Evolutionary conservation across 305 asterid genomes (phyloP), one percentile per base, ranked within the genome.

Genomic region (Solanum aculeatissimum): DNA sequence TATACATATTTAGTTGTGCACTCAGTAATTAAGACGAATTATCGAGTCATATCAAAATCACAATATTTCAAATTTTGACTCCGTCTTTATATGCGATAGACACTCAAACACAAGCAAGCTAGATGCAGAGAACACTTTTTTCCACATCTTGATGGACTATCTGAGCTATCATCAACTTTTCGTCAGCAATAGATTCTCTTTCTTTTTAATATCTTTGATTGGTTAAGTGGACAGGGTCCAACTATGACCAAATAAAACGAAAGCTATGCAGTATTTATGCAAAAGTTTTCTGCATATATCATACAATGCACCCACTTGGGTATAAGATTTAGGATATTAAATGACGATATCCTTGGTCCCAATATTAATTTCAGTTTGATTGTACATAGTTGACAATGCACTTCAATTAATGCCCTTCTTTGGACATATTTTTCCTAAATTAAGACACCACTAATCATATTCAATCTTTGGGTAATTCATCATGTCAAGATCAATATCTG

Each of bases 161-260:
- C 82, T 71, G 83, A 71, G 11, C 78, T 84, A 51, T 77, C 57
- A 77, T 62, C 68, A 29, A 84, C 72, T 79, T 84, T 84, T 84
- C 49, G 72, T 57, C 78, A 72, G 82, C 82, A 77, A 27, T 49
- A 51, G 82, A 51, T 77, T 77, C 63, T 49, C 63, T 49, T 25
- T 9, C 9, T 9, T 77, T 38, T 11, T 38, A 12, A 42, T 63
- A 23, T 27, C 42, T 51, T 77, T 77, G 19, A 7, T 21, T 62
- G 23, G 21, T 45, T 82, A 9, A 21, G 16, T 29, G 65, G 42
- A 38, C 57, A 32, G 86, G 42, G 83, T 78, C 86, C 54, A 68
- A 68, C 87, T 58, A 85, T 87, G 82, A 84, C 86, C 88, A 77
- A 89, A 87, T 83, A 82, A 86, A 81, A 86, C 87, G 19, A 83